Conservation (phyloP, 2,329 filamentous ascomycete species). For the Venturiaceae sp. region DNA sequence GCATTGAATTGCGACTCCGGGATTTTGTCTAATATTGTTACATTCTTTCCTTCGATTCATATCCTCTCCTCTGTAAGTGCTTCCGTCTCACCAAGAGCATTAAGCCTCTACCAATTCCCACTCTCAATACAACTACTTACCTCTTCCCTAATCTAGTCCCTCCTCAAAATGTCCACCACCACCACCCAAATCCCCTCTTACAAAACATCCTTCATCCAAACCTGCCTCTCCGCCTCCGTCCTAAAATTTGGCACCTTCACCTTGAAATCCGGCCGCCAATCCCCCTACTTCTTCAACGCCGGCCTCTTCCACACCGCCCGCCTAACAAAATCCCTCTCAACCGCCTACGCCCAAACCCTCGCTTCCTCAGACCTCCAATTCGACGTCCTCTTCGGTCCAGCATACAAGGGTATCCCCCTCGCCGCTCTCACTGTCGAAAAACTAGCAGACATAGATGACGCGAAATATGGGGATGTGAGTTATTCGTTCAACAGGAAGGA, state of each 20-base stretch:
- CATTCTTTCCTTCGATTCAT: too few species aligned
- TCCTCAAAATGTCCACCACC: neutral
- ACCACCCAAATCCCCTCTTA: neutral
- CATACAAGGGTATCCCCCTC: constrained; percentile 96
- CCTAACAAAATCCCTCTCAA: constrained; percentile 66
- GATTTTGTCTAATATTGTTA: too few species aligned
- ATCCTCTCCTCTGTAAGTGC: too few species aligned
- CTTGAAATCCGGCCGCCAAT: constrained; percentile 83
- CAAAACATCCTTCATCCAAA: constrained; percentile 63
- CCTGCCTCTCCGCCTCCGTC: constrained; percentile 57
- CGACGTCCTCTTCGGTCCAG: constrained; percentile 86
- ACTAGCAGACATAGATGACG: constrained; percentile 58
- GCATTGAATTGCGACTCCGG: too few species aligned
- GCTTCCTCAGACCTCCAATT: constrained; percentile 45
- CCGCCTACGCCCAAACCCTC: constrained; percentile 64
- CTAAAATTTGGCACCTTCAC: constrained; percentile 77
- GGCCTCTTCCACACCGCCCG: constrained; percentile 78
- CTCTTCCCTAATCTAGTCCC: too few species aligned
- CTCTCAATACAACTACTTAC: too few species aligned
- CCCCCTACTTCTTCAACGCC: constrained; percentile 97
- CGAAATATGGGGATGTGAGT: constrained; percentile 55
- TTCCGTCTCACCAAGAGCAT: too few species aligned
- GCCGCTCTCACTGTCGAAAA: constrained; percentile 67
- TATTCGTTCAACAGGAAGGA: constrained; percentile 97
- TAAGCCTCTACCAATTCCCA: too few species aligned